Conservation (phyloP, 192 early-diverging fungal species). For the Entomortierella lignicola region DNA sequence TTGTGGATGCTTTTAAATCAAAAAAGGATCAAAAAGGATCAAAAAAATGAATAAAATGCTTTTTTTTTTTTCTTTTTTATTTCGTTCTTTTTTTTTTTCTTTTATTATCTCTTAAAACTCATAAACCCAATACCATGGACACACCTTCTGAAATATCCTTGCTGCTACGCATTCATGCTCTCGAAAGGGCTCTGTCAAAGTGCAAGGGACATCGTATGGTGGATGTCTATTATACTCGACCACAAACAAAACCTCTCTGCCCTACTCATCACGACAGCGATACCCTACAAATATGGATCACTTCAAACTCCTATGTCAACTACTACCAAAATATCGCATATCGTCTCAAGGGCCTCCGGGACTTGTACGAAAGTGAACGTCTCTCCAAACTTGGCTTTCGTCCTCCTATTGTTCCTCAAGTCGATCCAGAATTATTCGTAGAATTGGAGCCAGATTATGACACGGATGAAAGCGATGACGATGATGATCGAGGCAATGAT, state of each 20-base stretch:
- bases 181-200: neutral
- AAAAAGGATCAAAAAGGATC: no score
- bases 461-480: neutral
- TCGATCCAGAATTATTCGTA: neutral
- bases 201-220: neutral
- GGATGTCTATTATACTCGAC: neutral
- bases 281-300: neutral
- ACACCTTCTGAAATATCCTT: neutral
- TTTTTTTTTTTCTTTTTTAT: no score
- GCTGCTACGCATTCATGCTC: neutral
- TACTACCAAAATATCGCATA: neutral
- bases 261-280: neutral
- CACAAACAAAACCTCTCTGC: neutral
- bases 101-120: no score
- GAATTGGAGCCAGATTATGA: neutral
- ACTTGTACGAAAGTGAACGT: neutral
- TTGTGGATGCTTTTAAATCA: no score
- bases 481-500: neutral
- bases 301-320: neutral
- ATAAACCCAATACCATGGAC: no score
- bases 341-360: neutral
- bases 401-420: neutral
- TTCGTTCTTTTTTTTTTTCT: no score
- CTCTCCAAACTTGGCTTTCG: neutral
- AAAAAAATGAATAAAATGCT: no score